These are phyloP conservation scores for Mycena haematopus DNA, from an alignment of 768 basidiomycete species.

Conservation along the genomic window DNA sequence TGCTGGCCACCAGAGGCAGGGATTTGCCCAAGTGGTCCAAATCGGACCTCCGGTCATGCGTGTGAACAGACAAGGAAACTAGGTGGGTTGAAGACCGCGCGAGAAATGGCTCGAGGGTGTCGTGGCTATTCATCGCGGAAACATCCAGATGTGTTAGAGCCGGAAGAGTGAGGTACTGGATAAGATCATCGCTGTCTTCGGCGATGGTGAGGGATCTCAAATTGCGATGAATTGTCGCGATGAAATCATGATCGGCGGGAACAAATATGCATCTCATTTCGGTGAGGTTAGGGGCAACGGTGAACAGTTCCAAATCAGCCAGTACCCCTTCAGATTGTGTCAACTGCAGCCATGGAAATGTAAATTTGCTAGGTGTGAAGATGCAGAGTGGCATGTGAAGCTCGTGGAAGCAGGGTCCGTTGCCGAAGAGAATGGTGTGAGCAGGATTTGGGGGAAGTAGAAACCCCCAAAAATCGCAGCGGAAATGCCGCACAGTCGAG, in stretches of 20 bases:
- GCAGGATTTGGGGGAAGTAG: too few relatives aligned
- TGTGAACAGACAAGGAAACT: neutral
- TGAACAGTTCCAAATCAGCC: neutral
- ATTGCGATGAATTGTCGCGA: neutral
- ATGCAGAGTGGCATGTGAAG: neutral
- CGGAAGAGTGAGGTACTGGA: neutral
- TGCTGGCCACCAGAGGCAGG: too few relatives aligned
- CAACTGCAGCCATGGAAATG: neutral
- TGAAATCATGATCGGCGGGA: neutral
- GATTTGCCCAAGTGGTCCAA: too few relatives aligned
- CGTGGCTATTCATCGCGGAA: neutral
- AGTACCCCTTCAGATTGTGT: neutral
- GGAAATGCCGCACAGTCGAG: constrained; percentile 2
- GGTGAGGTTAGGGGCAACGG: neutral
- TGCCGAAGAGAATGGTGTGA: neutral
- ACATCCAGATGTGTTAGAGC: neutral
- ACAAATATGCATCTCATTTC: too few relatives aligned
- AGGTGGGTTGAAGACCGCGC: neutral
- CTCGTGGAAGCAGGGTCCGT: neutral
- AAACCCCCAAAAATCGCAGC: neutral
- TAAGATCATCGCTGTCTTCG: neutral
- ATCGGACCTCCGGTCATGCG: neutral
- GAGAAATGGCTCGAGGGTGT: neutral
- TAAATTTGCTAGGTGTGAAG: neutral
- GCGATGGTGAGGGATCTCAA: neutral